Percentiles rank a stretch among this genome's conserved stretches.
These are phyloP conservation scores for Saccharomyces hybrid DNA, from an alignment of 1,139 yeast genomes.

Conservation along the genomic window DNA sequence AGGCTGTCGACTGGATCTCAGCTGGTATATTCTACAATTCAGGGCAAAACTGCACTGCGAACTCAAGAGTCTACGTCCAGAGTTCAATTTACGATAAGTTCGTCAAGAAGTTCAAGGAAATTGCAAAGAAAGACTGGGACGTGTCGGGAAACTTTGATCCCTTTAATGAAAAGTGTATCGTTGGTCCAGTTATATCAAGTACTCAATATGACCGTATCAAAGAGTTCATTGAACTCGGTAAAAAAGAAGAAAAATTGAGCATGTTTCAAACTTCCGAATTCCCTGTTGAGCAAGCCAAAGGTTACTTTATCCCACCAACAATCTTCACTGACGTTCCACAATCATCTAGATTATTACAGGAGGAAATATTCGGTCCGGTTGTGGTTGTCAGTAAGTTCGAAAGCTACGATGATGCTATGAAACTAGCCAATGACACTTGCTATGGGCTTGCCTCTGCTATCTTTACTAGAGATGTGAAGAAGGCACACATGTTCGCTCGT, in stretches of 20 bases:
- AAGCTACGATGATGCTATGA: conserved; percentile 64
- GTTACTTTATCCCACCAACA: conserved; percentile 63
- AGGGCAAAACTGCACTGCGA: conserved; percentile 90
- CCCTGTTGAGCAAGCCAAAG: conserved; percentile 34
- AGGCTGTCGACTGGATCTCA: conserved; percentile 81
- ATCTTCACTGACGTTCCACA: conserved; percentile 56
- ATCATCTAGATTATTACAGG: conserved; percentile 52
- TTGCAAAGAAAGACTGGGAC: conserved; percentile 42
- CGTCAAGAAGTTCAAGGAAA: conserved; percentile 41
- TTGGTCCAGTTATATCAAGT: conserved; percentile 76
- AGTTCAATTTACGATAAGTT: conserved; percentile 58
- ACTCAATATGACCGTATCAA: conserved; percentile 47
- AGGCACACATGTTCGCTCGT: conserved; percentile 55
- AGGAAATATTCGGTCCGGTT: conserved; percentile 91
- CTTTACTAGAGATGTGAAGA: conserved; percentile 57
- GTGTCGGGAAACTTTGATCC: conserved; percentile 44
- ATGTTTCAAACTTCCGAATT: neutral
- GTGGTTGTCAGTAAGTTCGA: conserved; percentile 66
- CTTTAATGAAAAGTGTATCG: conserved; percentile 47
- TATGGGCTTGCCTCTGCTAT: conserved; percentile 80
- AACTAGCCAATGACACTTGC: conserved; percentile 61
- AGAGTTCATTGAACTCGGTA: conserved; percentile 59
- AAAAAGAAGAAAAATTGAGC: conserved; percentile 43
- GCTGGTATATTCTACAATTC: conserved; percentile 76
- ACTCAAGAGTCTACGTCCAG: conserved; percentile 75